A percentile compares a stretch with the other conserved stretches of the same genome.
These are phyloP conservation scores for Glonium stellatum DNA, from an alignment of 495 filamentous ascomycete genomes.

Conservation along the genomic window DNA sequence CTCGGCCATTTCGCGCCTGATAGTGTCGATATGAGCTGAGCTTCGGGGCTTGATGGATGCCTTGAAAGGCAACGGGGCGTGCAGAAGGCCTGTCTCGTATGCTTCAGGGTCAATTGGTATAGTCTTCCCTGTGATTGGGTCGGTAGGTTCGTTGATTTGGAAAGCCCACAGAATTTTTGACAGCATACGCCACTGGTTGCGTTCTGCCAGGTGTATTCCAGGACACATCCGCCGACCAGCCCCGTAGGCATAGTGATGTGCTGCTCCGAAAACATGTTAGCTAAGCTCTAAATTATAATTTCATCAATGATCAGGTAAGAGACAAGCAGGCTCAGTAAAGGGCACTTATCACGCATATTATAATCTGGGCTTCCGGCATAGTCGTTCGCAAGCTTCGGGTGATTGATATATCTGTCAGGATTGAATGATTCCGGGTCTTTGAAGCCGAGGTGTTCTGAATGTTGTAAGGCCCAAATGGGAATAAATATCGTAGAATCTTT, in stretches of 20 bases:
- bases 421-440: constrained; percentile 1
- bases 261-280: not conserved
- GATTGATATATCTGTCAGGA: not conserved
- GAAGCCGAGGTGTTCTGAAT: not conserved
- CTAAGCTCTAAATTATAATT: not conserved
- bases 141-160: not conserved
- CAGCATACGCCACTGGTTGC: constrained; percentile 1
- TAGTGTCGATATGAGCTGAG: not conserved
- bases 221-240: not conserved
- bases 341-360: not conserved
- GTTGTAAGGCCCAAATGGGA: not conserved
- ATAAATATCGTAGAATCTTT: constrained; percentile 3
- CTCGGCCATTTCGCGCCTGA: constrained; percentile 2
- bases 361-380: not conserved
- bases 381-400: constrained; percentile 2
- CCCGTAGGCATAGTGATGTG: not conserved
- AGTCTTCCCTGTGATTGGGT: not conserved
- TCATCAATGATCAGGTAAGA: not conserved
- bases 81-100: constrained; percentile 1
- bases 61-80: constrained; percentile 1
- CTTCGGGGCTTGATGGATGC: not conserved
- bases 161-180: not conserved
- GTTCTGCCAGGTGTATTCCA: not conserved
- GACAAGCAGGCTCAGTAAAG: not conserved
- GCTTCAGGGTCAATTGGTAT: not conserved